Evolutionary conservation across 2,329 filamentous ascomycete species (phyloP).

Genomic region (Alternaria viburni): DNA sequence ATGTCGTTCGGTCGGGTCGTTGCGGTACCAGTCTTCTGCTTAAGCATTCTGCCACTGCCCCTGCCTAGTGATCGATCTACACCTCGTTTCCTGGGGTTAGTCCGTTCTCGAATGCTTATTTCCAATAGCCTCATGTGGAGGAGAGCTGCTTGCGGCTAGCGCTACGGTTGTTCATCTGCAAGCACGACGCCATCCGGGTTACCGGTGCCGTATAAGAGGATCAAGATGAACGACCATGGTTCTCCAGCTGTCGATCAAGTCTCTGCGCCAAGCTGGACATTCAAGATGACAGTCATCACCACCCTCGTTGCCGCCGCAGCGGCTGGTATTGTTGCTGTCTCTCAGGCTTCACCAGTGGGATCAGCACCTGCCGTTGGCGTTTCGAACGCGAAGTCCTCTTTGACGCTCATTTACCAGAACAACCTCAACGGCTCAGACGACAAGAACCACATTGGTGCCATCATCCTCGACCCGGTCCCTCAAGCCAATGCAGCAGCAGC

Average conservation of each 20-base stretch:
- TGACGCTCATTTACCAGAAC: slow-evolving; percentile 62
- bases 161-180: slow-evolving; percentile 16
- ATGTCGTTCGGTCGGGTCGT: neutral
- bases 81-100: slow-evolving; percentile 26
- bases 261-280: neutral
- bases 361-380: slow-evolving; percentile 15
- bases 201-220: slow-evolving; percentile 32
- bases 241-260: slow-evolving; percentile 2
- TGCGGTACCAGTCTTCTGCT: neutral
- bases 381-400: slow-evolving; percentile 49
- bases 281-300: slow-evolving; percentile 31
- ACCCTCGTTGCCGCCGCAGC: slow-evolving; percentile 29
- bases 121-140: slow-evolving; percentile 28
- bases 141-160: slow-evolving; percentile 22
- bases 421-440: slow-evolving; percentile 62
- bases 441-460: slow-evolving; percentile 59
- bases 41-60: slow-evolving; percentile 29
- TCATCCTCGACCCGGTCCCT: slow-evolving; percentile 55
- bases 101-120: slow-evolving; percentile 34
- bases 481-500: slow-evolving; percentile 49
- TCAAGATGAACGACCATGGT: neutral
- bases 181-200: slow-evolving; percentile 31
- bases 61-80: slow-evolving; percentile 36
- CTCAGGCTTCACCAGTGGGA: slow-evolving; percentile 24
- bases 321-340: slow-evolving; percentile 24